Conservation (phyloP, 352 stramenopile genomes). For the Thraustochytrium striatum region DNA sequence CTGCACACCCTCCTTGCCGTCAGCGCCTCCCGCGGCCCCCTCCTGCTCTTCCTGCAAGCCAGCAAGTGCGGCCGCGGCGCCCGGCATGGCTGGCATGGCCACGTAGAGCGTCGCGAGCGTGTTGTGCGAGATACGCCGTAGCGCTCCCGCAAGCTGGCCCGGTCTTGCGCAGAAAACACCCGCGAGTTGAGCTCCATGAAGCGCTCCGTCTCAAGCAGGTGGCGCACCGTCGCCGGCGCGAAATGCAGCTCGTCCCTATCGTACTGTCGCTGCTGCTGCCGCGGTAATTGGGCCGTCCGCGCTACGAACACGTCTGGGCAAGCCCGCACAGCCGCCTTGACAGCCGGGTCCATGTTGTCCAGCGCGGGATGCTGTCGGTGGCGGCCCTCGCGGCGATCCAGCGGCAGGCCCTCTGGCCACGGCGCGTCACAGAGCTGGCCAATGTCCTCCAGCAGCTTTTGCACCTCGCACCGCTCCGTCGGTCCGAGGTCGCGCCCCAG, state of each 20-base stretch:
- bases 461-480: not conserved
- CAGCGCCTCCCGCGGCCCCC: too few species aligned
- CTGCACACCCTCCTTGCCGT: not conserved
- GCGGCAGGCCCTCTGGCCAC: not conserved
- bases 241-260: not conserved
- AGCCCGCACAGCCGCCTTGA: not conserved
- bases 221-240: not conserved
- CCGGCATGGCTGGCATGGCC: not conserved
- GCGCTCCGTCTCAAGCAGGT: not conserved
- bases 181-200: not conserved
- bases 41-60: not conserved
- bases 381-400: not conserved
- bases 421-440: not conserved
- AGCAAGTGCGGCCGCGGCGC: not conserved
- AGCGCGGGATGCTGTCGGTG: conserved; percentile 33
- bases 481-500: not conserved
- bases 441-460: not conserved
- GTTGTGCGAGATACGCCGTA: conserved; percentile 6
- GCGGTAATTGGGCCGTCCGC: not conserved
- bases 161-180: conserved; percentile 30
- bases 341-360: not conserved
- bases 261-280: not conserved
- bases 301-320: conserved; percentile 11
- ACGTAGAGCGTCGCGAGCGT: not conserved
- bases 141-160: not conserved